A percentile compares a stretch with the other conserved stretches of the same genome.
Conservation (phyloP, 805 yeast species). For the Saccharomycopsis babjevae region DNA sequence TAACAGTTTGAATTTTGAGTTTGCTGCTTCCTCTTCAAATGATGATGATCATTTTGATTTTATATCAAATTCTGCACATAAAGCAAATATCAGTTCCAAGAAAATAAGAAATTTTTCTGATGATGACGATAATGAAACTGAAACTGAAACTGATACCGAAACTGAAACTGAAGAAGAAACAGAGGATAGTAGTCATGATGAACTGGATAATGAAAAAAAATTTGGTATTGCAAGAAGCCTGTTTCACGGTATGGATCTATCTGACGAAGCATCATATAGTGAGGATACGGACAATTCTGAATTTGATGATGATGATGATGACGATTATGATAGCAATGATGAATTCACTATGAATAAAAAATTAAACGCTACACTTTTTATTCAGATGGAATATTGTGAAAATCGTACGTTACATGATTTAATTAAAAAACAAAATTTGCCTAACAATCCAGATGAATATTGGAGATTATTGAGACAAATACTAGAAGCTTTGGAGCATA, state of each 20-base stretch:
- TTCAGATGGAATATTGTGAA: constrained; percentile 98
- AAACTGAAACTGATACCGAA: constrained; percentile 24
- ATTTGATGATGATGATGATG: constrained; percentile 20
- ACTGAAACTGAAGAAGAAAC: constrained; percentile 49
- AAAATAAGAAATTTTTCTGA: constrained; percentile 19
- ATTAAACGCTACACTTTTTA: constrained; percentile 63
- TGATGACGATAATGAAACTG: neutral
- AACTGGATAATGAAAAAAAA: constrained; percentile 8
- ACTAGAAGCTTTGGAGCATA: constrained; percentile 80
- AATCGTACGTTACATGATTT: constrained; percentile 81
- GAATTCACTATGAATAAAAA: constrained; percentile 18
- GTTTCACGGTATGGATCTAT: neutral
- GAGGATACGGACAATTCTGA: constrained; percentile 20
- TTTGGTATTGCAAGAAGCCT: neutral
- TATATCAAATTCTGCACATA: constrained; percentile 43
- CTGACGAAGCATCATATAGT: constrained; percentile 19
- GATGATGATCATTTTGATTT: constrained; percentile 39
- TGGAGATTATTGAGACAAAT: constrained; percentile 87
- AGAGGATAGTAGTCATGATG: constrained; percentile 20
- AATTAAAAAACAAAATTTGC: constrained; percentile 64
- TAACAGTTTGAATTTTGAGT: constrained; percentile 10
- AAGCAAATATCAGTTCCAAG: neutral
- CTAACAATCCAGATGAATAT: constrained; percentile 62
- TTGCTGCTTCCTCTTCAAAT: constrained; percentile 12
- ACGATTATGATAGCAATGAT: constrained; percentile 4